These are phyloP conservation scores for Aspergillaceae sp. DNA, from an alignment of 2,329 filamentous ascomycete species.

Conservation along the genomic window DNA sequence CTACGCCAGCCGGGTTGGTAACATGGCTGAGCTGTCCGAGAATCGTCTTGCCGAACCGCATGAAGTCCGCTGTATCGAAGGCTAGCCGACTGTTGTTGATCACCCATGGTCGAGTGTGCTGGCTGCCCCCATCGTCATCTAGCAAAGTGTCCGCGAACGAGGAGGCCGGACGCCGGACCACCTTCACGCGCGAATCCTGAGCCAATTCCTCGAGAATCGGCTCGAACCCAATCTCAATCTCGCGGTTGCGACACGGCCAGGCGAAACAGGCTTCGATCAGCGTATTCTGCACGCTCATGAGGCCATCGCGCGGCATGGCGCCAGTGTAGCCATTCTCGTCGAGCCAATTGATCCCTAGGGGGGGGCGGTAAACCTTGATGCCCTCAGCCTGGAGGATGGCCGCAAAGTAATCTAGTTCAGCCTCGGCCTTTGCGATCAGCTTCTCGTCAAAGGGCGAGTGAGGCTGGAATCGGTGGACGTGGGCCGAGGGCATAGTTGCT, in stretches of 20 bases:
- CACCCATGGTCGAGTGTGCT: constrained; percentile 9
- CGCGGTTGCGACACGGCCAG: not conserved
- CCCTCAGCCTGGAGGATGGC: not conserved
- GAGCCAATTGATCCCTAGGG: not conserved
- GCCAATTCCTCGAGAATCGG: not conserved
- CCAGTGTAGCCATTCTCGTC: not conserved
- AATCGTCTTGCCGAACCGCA: constrained; percentile 24
- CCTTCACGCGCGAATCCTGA: not conserved
- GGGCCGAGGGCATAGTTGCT: not conserved
- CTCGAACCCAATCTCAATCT: not conserved
- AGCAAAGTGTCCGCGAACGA: not conserved
- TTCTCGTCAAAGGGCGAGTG: not conserved
- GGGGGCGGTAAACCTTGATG: not conserved
- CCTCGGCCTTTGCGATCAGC: not conserved
- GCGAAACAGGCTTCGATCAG: not conserved
- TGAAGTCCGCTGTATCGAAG: constrained; percentile 29
- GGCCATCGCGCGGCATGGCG: not conserved
- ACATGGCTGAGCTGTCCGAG: constrained; percentile 27
- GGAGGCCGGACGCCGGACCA: not conserved
- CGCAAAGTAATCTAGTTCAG: not conserved
- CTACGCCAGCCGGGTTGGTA: constrained; percentile 24
- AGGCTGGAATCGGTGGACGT: not conserved
- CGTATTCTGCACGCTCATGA: not conserved
- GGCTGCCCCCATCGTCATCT: not conserved
- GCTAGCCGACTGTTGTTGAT: constrained; percentile 28